A percentile compares a stretch with the other conserved stretches of the same genome.
phyloP scores from a whole-genome alignment of 2,329 filamentous ascomycete species.

The Fusarium cicatricum region DNA sequence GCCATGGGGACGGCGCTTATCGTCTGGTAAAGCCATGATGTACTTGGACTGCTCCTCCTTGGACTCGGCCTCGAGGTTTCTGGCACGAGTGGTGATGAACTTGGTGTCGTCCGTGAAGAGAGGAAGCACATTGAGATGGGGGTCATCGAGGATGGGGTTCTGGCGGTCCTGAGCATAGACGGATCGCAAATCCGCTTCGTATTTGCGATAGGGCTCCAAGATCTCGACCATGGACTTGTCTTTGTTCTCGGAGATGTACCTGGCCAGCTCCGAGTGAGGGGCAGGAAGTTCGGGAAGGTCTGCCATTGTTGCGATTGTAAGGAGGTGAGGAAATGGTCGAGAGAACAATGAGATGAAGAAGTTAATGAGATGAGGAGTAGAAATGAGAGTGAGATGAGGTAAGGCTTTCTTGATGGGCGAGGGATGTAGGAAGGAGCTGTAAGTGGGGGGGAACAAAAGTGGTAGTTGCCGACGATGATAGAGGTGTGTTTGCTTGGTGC shows the following conservation, averaged over 20 bases:
- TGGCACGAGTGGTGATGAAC: conserved; percentile 68
- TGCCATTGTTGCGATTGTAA: conserved; percentile 40
- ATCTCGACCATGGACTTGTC: conserved; percentile 64
- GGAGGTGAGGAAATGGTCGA: neutral
- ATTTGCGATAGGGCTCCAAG: conserved; percentile 71
- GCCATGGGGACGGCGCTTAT: conserved; percentile 68
- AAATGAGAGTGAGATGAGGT: neutral
- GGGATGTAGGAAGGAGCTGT: neutral
- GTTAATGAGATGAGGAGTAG: neutral
- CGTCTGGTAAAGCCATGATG: conserved; percentile 71
- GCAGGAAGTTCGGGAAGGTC: conserved; percentile 57
- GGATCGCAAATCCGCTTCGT: conserved; percentile 71
- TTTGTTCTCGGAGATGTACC: conserved; percentile 64
- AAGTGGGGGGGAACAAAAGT: conserved; percentile 16
- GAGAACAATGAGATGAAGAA: neutral
- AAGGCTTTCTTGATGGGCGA: neutral
- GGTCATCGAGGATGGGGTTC: conserved; percentile 64
- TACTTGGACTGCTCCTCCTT: conserved; percentile 69
- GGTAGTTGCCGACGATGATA: conserved; percentile 6
- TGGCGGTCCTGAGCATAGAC: conserved; percentile 73
- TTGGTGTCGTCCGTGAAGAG: conserved; percentile 67
- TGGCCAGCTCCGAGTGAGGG: conserved; percentile 54
- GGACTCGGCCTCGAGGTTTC: conserved; percentile 65
- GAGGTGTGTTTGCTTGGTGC: conserved; percentile 6
- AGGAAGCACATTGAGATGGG: conserved; percentile 70